Base-by-base conservation (phyloP, 1,284 basidiomycete species). In the Ganoderma leucocontextum region DNA sequence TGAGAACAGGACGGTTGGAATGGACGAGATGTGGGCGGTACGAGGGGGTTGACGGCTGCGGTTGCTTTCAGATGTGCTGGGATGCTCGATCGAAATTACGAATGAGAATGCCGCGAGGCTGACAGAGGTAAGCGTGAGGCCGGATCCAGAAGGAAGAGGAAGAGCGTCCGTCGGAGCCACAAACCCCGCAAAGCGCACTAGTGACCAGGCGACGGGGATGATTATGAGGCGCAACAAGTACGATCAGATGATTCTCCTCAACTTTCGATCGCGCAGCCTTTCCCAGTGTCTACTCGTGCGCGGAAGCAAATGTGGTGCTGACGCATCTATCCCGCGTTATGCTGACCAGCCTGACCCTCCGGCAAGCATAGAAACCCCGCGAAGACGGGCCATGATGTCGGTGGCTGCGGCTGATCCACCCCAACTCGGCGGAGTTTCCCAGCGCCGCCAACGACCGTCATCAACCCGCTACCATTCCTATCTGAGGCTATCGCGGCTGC, bases 301-400 rank as follows among this genome's bases (percentile, higher is more conserved):
- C 72, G 72, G 72, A 73, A 69, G 65, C 69, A 70, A 69, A 67
- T 69, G 64, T 39, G 39, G 38, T 47, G 71, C 66, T 72, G 69
- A 73, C 72, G 6, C 57, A 70, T 66, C 29, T 19, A 33, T 22
- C 33, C 35, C 29, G 41, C 60, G 64, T 73, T 63, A 73, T 69
- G 41, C 63, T 52, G 22, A 44, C 57, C 62, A 15, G 62, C 7
- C 63, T 52, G 22, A 44, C 57, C 62, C 15, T 58, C 7, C 53
- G 41, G 25, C 52, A 38, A 47, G 19, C 33, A 9, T 33, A 36
- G 36, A 47, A 66, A 69, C 64, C 64, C 63, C 65, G 68, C 66
- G 65, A 71, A 13, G 33, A 53, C 35, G 35, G 9, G 22, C 47
- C 22, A 49, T 25, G 47, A 49, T 25, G 41, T 60, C 63, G 62